A percentile compares a stretch with the other conserved stretches of the same genome.
Evolutionary conservation across 2,329 filamentous ascomycete genomes (phyloP).

Genomic region (Fusarium pininemorale): DNA sequence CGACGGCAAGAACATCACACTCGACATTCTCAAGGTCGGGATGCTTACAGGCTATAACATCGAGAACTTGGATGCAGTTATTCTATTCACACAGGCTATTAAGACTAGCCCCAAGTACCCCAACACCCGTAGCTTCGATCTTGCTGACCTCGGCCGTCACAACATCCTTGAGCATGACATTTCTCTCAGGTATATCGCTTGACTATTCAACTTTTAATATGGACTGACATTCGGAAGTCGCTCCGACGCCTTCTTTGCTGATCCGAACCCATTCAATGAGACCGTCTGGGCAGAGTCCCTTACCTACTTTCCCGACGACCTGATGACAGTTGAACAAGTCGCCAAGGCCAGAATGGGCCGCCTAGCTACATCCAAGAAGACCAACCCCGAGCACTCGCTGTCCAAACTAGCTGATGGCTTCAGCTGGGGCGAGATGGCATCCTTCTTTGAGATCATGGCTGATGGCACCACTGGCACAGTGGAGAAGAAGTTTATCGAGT

Average conservation of each 20-base stretch:
- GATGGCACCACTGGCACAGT: slow-evolving; percentile 8
- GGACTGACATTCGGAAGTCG: not conserved
- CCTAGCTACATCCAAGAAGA: not conserved
- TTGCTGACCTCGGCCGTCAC: not conserved
- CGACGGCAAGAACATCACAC: not conserved
- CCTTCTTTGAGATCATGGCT: slow-evolving; percentile 16
- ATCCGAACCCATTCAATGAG: not conserved
- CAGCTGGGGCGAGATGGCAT: slow-evolving; percentile 14
- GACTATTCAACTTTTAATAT: rapidly evolving
- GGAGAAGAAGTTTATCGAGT: slow-evolving; percentile 9
- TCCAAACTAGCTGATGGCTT: not conserved
- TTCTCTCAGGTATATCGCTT: not conserved
- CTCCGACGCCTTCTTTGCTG: slow-evolving; percentile 1
- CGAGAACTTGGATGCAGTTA: not conserved
- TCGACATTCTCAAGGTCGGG: not conserved
- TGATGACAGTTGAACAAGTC: slow-evolving; percentile 4
- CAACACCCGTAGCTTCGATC: not conserved
- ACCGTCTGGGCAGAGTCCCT: slow-evolving; percentile 1
- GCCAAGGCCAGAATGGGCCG: slow-evolving; percentile 6
- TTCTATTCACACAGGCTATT: slow-evolving; percentile 6
- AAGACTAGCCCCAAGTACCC: slow-evolving; percentile 5
- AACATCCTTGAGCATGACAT: slow-evolving; percentile 5
- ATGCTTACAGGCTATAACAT: slow-evolving; percentile 11
- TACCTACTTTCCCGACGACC: not conserved
- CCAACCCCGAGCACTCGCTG: not conserved